These are phyloP conservation scores for Pythium periplocum DNA, from an alignment of 352 stramenopile genomes.

Conservation along the genomic window DNA sequence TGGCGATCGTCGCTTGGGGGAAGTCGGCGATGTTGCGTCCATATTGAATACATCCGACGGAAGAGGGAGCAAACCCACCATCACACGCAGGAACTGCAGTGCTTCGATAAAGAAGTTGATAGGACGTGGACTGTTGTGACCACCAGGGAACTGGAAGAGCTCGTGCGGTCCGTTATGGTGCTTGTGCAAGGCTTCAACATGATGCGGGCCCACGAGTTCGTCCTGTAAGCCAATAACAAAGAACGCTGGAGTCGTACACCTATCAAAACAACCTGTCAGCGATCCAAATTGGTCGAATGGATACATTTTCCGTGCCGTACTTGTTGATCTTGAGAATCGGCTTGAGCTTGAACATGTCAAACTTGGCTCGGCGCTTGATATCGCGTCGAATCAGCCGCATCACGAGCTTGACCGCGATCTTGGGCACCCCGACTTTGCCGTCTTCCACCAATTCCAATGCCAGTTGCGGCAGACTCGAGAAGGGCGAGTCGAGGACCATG, in stretches of 20 bases:
- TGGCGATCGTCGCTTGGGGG: constrained; percentile 19
- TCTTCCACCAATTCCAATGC: constrained; percentile 76
- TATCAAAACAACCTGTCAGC: constrained; percentile 8
- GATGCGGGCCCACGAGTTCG: constrained; percentile 72
- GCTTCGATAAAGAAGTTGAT: constrained; percentile 77
- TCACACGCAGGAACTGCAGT: constrained; percentile 74
- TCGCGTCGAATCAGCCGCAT: constrained; percentile 75
- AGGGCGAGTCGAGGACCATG: constrained; percentile 82
- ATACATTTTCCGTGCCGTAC: constrained; percentile 18
- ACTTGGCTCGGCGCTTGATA: constrained; percentile 78
- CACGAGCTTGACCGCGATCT: constrained; percentile 77
- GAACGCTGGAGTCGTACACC: constrained; percentile 57
- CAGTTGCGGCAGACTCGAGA: constrained; percentile 67
- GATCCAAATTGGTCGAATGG: neutral
- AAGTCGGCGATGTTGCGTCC: constrained; percentile 15
- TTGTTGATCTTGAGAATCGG: constrained; percentile 68
- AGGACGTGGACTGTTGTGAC: constrained; percentile 74
- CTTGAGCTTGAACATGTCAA: constrained; percentile 87
- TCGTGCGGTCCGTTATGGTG: constrained; percentile 76
- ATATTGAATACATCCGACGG: constrained; percentile 50
- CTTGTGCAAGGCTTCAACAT: constrained; percentile 68
- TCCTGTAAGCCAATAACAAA: constrained; percentile 75
- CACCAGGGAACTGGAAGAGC: constrained; percentile 72
- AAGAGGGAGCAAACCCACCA: constrained; percentile 69
- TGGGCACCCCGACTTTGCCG: constrained; percentile 74